Evolutionary conservation across 2,329 filamentous ascomycete genomes (phyloP), one percentile per base, ranked within the genome.

Genomic region (Pseudomassariella vexata): DNA sequence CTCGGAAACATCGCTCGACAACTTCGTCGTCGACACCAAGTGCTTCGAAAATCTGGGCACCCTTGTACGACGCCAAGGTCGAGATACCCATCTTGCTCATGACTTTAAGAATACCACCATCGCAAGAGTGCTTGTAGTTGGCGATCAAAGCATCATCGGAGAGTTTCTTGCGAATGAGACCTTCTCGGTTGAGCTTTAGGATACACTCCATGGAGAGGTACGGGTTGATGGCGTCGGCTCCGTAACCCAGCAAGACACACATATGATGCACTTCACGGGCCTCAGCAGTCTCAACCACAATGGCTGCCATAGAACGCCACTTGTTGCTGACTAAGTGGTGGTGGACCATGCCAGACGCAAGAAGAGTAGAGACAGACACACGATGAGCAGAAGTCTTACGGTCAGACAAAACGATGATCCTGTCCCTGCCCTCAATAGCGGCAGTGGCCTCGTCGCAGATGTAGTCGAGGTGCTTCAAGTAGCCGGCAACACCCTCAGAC

Each of bases 71-170:
- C 53, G 90, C 87, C 27, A 96, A 70, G 19, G 90, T 96, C 6
- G 90, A 95, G 44, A 96, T 96, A 67, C 90, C 90, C 90, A 96
- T 96, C 72, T 96, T 96, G 60, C 84, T 92, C 90, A 96, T 96
- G 57, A 96, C 90, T 64, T 96, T 96, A 43, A 96, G 70, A 43
- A 96, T 95, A 66, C 90, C 90, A 53, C 90, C 90, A 47, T 95
- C 89, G 50, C 85, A 90, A 41, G 90, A 95, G 60, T 94, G 85
- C 66, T 94, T 94, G 73, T 95, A 96, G 68, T 96, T 96, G 50
- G 82, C 79, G 46, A 95, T 89, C 35, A 95, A 78, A 49, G 81
- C 74, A 39, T 94, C 82, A 37, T 92, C 77, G 14, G 73, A 75
- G 25, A 95, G 68, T 59, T 92, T 84, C 73, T 94, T 95, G 59